Conservation (phyloP, 345 rosid genomes). For the Sonneratia caseolaris region DNA sequence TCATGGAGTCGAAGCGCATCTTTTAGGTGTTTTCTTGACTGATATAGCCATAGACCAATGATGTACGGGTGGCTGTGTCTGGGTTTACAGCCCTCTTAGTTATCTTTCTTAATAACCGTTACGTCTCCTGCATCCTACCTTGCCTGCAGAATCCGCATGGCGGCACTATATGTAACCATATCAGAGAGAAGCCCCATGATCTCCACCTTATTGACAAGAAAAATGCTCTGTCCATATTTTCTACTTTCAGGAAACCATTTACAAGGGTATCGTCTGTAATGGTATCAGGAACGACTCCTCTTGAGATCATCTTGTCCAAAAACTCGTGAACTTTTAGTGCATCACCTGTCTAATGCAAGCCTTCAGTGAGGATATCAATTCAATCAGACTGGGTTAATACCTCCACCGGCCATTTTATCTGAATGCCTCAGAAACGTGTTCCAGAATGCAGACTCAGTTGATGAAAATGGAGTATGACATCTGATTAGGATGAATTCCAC, state of each 20-base stretch:
- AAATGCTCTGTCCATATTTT: slow-evolving; percentile 56
- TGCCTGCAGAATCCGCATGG: slow-evolving; percentile 66
- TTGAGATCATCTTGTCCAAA: slow-evolving; percentile 43
- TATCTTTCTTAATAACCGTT: slow-evolving; percentile 49
- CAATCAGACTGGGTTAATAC: slow-evolving; percentile 49
- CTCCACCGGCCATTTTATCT: slow-evolving; percentile 53
- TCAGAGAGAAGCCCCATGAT: slow-evolving; percentile 42
- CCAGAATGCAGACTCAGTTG: slow-evolving; percentile 53
- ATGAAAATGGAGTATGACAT: slow-evolving; percentile 59
- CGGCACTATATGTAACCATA: slow-evolving; percentile 46
- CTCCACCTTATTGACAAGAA: slow-evolving; percentile 57
- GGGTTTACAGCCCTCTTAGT: slow-evolving; percentile 49
- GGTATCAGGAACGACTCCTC: slow-evolving; percentile 51
- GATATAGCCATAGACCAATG: slow-evolving; percentile 70
- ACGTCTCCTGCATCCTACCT: slow-evolving; percentile 76
- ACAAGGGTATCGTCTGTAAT: slow-evolving; percentile 58
- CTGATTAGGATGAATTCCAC: slow-evolving; percentile 38
- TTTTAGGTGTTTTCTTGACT: slow-evolving; percentile 48
- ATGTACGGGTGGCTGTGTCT: slow-evolving; percentile 48
- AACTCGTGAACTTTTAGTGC: slow-evolving; percentile 47
- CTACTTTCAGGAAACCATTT: slow-evolving; percentile 55
- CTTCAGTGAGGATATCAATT: slow-evolving; percentile 60
- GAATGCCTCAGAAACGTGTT: slow-evolving; percentile 41
- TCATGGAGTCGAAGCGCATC: slow-evolving; percentile 76
- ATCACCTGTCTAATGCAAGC: slow-evolving; percentile 60